phyloP scores from a whole-genome alignment of 257 asterid genomes.

The Capsicum baccatum region DNA sequence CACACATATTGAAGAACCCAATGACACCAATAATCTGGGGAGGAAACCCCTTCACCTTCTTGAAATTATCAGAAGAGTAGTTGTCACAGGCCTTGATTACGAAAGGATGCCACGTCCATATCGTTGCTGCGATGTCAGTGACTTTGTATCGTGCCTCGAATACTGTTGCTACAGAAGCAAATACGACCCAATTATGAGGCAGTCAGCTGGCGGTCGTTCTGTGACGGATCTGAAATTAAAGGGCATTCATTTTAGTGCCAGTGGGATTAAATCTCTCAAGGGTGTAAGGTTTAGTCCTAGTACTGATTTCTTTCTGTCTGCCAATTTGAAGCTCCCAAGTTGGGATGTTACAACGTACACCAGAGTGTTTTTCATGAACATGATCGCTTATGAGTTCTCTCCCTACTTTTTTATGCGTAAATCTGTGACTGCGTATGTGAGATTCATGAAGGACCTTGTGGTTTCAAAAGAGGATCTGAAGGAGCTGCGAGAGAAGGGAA shows the following conservation, averaged over 20 bases:
- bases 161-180: too few species aligned
- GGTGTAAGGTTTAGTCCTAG: neutral
- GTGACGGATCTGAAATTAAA: neutral
- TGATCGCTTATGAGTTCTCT: neutral
- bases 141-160: too few species aligned
- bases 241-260: neutral
- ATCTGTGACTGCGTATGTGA: neutral
- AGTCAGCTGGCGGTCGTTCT: neutral
- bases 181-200: too few species aligned
- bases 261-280: neutral
- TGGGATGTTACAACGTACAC: neutral
- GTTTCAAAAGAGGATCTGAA: neutral
- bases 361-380: neutral
- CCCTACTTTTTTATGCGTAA: neutral
- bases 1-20: too few species aligned
- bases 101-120: too few species aligned
- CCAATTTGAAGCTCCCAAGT: neutral
- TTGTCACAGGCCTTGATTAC: neutral
- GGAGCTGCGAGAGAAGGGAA: constrained; percentile 24
- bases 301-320: neutral
- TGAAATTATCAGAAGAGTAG: neutral
- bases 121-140: too few species aligned
- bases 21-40: too few species aligned
- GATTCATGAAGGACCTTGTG: neutral
- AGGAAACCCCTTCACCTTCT: neutral